Percentiles rank a stretch among this genome's conserved stretches.
Evolutionary conservation across 208 protist genomes (phyloP).

Genomic region (Acanthamoeba royreba): DNA sequence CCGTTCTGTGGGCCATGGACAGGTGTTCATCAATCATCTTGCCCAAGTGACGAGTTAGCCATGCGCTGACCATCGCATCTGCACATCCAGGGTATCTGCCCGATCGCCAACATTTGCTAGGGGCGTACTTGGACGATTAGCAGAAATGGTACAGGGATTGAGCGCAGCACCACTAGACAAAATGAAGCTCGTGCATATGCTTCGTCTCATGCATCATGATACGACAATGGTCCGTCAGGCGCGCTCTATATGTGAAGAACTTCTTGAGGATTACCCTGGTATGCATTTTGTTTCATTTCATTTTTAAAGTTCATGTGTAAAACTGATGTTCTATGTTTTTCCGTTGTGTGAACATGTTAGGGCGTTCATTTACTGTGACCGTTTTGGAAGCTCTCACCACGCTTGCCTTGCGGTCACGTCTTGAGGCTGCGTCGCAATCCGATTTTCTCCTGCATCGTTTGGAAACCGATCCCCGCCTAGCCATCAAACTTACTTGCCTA

Average conservation of each 20-base stretch:
- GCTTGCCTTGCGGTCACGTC: not conserved
- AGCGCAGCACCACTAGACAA: not conserved
- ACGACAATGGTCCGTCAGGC: not conserved
- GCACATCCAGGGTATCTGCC: not conserved
- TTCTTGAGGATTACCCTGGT: not conserved
- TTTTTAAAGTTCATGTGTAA: not conserved
- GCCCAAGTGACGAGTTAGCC: too few species aligned
- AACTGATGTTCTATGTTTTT: not conserved
- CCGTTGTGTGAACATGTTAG: not conserved
- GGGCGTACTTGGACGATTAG: not conserved
- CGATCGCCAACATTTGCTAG: constrained; percentile 7
- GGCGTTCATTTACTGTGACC: not conserved
- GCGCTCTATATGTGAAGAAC: not conserved
- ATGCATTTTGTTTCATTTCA: not conserved
- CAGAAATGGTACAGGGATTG: not conserved
- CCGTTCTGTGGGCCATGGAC: constrained; percentile 21
- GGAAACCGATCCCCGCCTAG: not conserved
- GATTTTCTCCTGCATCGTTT: not conserved
- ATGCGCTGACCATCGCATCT: too few species aligned
- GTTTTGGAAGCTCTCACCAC: not conserved
- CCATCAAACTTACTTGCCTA: not conserved
- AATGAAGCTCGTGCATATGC: not conserved
- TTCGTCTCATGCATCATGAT: constrained; percentile 23
- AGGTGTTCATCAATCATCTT: too few species aligned
- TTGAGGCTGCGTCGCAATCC: not conserved